Percentiles rank a stretch among this genome's conserved stretches.
Evolutionary conservation across 2,329 filamentous ascomycete species (phyloP).

Genomic region (Fusarium redolens): DNA sequence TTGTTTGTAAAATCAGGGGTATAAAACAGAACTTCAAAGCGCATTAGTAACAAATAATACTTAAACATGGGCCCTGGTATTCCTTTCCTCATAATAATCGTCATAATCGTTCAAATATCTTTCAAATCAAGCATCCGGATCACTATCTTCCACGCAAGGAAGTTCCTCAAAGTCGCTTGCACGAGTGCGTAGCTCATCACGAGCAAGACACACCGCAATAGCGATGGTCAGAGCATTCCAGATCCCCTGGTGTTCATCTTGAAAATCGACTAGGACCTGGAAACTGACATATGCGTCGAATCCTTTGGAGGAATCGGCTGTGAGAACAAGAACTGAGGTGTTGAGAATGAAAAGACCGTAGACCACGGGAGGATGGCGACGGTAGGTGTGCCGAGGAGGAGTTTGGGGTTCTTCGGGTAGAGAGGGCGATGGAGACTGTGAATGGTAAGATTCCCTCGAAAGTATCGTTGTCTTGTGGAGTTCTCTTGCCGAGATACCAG

Average conservation of each 20-base stretch:
- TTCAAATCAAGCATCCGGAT: conserved; percentile 51
- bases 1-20: not conserved
- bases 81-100: not conserved
- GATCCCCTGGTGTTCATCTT: conserved; percentile 54
- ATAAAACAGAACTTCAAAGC: conserved; percentile 16
- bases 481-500: not conserved
- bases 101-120: not conserved
- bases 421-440: not conserved
- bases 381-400: conserved; percentile 34
- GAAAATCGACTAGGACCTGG: conserved; percentile 56
- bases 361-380: conserved; percentile 53
- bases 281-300: conserved; percentile 54
- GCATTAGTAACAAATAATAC: not conserved
- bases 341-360: conserved; percentile 58
- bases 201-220: conserved; percentile 53
- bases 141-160: conserved; percentile 48
- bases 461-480: not conserved
- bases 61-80: not conserved
- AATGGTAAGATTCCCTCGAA: not conserved
- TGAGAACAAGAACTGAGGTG: conserved; percentile 54
- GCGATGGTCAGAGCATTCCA: conserved; percentile 60
- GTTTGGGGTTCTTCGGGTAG: conserved; percentile 8
- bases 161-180: conserved; percentile 51
- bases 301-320: conserved; percentile 53
- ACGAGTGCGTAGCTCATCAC: conserved; percentile 53